Percentiles rank a stretch among this genome's conserved stretches.
phyloP scores from a whole-genome alignment of 2,329 filamentous ascomycete species.

The Penicillium brasilianum region DNA sequence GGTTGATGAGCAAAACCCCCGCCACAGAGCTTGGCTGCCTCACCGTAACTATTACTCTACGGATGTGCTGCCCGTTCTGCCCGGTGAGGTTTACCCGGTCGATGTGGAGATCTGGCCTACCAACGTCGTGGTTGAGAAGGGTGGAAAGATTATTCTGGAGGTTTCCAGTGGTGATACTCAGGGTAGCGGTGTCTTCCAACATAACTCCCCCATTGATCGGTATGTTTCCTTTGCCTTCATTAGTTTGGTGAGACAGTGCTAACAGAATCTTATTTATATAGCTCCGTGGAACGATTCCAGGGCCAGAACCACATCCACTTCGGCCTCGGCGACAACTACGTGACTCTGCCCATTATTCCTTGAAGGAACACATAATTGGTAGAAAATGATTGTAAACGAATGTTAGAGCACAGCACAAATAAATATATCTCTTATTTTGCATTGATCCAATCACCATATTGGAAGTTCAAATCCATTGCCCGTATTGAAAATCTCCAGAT shows the following conservation, averaged over 20 bases:
- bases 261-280: slow-evolving; percentile 27
- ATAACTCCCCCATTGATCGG: slow-evolving; percentile 48
- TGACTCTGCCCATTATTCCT: slow-evolving; percentile 56
- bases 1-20: slow-evolving; percentile 50
- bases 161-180: slow-evolving; percentile 56
- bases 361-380: background rate
- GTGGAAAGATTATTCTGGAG: slow-evolving; percentile 38
- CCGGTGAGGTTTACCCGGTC: slow-evolving; percentile 57
- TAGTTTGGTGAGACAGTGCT: background rate
- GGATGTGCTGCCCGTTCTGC: slow-evolving; percentile 54
- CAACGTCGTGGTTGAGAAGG: slow-evolving; percentile 43
- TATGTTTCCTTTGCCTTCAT: slow-evolving; percentile 20
- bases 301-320: slow-evolving; percentile 58
- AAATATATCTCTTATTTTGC: background rate
- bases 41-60: slow-evolving; percentile 58
- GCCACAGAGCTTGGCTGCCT: slow-evolving; percentile 54
- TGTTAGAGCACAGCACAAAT: slow-evolving; percentile 1
- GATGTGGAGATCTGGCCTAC: slow-evolving; percentile 53
- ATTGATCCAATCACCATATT: background rate
- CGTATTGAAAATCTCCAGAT: background rate
- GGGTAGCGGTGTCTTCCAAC: slow-evolving; percentile 56
- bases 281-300: slow-evolving; percentile 51
- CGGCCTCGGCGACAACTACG: slow-evolving; percentile 53
- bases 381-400: background rate
- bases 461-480: no score